Evolutionary conservation across 179 eudicot species (phyloP).

Genomic region (Amaranthus tricolor): DNA sequence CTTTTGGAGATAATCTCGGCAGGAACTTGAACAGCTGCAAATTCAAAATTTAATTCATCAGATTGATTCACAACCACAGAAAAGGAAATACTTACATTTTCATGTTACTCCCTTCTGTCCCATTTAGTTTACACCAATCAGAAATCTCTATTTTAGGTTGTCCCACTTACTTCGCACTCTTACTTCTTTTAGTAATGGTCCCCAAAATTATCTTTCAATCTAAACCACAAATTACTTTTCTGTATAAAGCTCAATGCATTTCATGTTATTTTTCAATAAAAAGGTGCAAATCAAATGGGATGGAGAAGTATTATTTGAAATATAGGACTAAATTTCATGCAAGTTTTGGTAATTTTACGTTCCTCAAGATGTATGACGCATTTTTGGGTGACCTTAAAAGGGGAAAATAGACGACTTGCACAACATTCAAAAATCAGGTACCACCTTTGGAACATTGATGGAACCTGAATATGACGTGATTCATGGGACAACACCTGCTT

Average conservation of each 20-base stretch:
- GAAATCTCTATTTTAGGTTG: too few species aligned
- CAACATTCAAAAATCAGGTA: background rate
- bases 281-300: too few species aligned
- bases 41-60: background rate
- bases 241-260: too few species aligned
- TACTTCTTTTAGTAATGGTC: too few species aligned
- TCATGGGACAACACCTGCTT: too few species aligned
- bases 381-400: background rate
- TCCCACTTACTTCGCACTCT: too few species aligned
- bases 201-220: too few species aligned
- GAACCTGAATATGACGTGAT: background rate
- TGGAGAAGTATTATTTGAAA: too few species aligned
- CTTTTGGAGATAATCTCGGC: slow-evolving; percentile 81
- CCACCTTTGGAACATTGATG: background rate
- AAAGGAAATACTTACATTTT: background rate
- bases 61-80: background rate
- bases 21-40: slow-evolving; percentile 86
- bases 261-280: too few species aligned
- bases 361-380: background rate
- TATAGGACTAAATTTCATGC: background rate
- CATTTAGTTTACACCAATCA: too few species aligned
- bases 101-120: background rate
- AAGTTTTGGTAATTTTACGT: background rate
- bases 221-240: too few species aligned
- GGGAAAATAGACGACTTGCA: background rate